These are phyloP conservation scores for Magnusiomyces sp. DNA, from an alignment of 1,139 yeast species.

Conservation along the genomic window DNA sequence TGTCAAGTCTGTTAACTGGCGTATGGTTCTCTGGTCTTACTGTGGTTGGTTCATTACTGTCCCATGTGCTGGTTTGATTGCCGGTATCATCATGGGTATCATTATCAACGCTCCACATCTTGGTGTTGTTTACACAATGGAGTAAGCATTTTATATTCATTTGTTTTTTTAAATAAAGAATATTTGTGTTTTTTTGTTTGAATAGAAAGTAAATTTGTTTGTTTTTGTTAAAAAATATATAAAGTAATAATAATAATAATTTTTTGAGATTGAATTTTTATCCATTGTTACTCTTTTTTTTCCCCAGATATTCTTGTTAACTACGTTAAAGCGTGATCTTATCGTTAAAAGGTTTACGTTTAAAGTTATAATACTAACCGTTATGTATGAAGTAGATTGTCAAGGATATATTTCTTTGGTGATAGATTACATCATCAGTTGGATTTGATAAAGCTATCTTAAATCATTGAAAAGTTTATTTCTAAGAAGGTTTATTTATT, in stretches of 20 bases:
- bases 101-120: constrained; percentile 57
- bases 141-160: not conserved
- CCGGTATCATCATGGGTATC: constrained; percentile 60
- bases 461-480: no score
- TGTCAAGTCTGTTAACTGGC: constrained; percentile 62
- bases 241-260: not conserved
- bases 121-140: constrained; percentile 29
- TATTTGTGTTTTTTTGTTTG: not conserved
- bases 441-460: no score
- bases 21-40: constrained; percentile 67
- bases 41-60: constrained; percentile 66
- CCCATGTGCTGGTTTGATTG: constrained; percentile 65
- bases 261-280: no score
- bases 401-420: no score
- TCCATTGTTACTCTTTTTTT: no score
- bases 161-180: not conserved
- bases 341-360: no score
- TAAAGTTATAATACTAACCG: no score
- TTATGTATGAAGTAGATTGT: no score
- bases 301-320: no score
- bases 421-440: no score
- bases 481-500: no score
- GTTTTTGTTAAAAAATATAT: not conserved
- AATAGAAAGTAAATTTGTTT: not conserved
- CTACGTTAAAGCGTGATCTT: no score